Evolutionary conservation across 768 basidiomycete genomes (phyloP), one percentile per base, ranked within the genome.

Genomic region (Podaxis sp.): DNA sequence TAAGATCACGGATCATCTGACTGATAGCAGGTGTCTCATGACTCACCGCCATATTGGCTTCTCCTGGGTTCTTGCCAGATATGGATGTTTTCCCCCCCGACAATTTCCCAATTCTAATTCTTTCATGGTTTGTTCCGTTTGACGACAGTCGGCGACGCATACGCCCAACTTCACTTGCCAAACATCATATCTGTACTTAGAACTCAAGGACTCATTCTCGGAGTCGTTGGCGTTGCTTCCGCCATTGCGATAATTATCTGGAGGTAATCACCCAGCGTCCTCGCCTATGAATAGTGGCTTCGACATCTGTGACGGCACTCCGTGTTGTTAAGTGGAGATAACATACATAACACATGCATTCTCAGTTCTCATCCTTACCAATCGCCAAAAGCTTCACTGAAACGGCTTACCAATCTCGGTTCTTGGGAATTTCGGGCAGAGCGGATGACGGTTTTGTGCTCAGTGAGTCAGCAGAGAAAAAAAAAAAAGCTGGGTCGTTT

Each of bases 11-110:
- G 38, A 42, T 21, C 36, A 23, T 40, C 53, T 55, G 40, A 42
- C 40, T 55, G 54, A 44, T 44, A 47, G 35, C 18, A 6, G n/a
- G 5, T 35, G 35, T 38, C 57, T 35, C 57, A 58, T 58, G 57
- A 58, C 57, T 23, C 35, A 47, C 25, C 28, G 44, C 27, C 55
- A 58, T 48, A 38, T 50, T 38, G 57, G 7, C n/a, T 54, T 27
- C 10, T 48, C 25, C 9, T 11, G 25, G 47, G 38, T 27, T 55
- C 54, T 44, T 55, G 7, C 54, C 54, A 14, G 16, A 55, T 55
- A 5, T 27, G 54, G 54, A n/a, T 5, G 42, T 40, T 44, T 5
- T 27, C 11, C 23, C 21, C 37, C 36, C 27, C 21, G 53, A 55
- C 37, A 37, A 36, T 35, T n/a, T 18, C 32, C 28, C 14, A 6